A percentile compares a stretch with the other conserved stretches of the same genome.
Evolutionary conservation across 257 asterid species (phyloP).

Genomic region (Plantago elongata): DNA sequence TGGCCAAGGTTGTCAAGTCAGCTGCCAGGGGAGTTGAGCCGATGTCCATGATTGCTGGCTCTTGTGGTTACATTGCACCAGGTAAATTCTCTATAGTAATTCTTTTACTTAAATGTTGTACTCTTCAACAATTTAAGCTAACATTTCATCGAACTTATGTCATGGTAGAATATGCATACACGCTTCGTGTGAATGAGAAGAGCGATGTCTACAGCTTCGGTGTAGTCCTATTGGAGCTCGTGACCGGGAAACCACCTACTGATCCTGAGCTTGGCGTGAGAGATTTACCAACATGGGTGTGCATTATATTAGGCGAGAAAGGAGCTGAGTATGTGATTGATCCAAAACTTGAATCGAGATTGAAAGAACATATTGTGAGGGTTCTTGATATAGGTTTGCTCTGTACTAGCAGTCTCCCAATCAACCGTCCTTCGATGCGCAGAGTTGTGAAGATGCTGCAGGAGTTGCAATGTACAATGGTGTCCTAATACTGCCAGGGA

Average conservation of each 20-base stretch:
- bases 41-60: constrained; percentile 81
- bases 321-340: constrained; percentile 50
- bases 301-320: constrained; percentile 30
- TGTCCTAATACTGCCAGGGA: background rate
- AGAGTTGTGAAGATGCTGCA: constrained; percentile 59
- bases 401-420: constrained; percentile 51
- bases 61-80: constrained; percentile 93
- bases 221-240: constrained; percentile 61
- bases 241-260: constrained; percentile 49
- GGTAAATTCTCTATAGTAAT: constrained; percentile 28
- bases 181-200: constrained; percentile 70
- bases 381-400: constrained; percentile 52
- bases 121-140: background rate
- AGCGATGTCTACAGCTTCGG: constrained; percentile 83
- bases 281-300: constrained; percentile 56
- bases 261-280: constrained; percentile 44
- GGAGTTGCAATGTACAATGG: constrained; percentile 23
- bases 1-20: constrained; percentile 50
- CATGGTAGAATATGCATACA: constrained; percentile 67
- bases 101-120: no score
- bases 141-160: background rate
- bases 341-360: constrained; percentile 36
- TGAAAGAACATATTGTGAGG: constrained; percentile 32
- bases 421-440: constrained; percentile 77
- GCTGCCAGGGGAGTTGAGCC: constrained; percentile 35